Evolutionary conservation across 2,329 filamentous ascomycete genomes (phyloP).

Genomic region (Colletotrichum tofieldiae): DNA sequence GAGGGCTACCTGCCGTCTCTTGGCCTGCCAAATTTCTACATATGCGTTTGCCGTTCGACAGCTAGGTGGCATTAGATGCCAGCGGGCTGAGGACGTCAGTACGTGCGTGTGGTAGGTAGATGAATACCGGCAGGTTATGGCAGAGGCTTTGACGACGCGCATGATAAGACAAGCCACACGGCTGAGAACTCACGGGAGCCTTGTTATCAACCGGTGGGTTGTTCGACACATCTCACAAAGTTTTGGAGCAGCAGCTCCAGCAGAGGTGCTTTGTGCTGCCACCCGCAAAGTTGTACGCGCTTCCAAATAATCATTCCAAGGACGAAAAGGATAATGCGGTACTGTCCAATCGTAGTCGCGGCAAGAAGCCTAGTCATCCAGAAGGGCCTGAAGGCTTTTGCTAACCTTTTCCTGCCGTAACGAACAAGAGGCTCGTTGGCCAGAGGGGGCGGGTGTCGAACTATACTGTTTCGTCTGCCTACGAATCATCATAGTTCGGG

Average conservation of each 20-base stretch:
- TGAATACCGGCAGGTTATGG: background rate
- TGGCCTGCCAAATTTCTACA: background rate
- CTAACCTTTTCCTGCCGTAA: background rate
- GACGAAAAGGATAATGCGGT: background rate
- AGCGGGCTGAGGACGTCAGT: background rate
- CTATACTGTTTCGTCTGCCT: background rate
- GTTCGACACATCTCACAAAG: background rate
- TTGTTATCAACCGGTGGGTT: background rate
- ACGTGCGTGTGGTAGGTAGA: background rate
- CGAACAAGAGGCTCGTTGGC: too few species aligned
- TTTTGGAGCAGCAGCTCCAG: too few species aligned
- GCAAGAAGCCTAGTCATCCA: background rate
- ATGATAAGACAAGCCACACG: background rate
- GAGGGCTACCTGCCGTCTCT: background rate
- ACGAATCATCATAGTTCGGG: background rate
- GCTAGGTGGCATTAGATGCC: background rate
- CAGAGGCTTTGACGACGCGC: background rate
- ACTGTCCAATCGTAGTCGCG: background rate
- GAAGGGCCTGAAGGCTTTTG: too few species aligned
- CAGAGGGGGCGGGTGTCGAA: background rate
- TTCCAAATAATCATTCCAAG: background rate
- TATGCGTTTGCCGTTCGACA: background rate
- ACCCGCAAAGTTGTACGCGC: background rate
- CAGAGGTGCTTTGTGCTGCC: background rate
- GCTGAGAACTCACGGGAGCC: too few species aligned